Evolutionary conservation across 805 yeast genomes (phyloP).

Genomic region (Brettanomyces custersianus): DNA sequence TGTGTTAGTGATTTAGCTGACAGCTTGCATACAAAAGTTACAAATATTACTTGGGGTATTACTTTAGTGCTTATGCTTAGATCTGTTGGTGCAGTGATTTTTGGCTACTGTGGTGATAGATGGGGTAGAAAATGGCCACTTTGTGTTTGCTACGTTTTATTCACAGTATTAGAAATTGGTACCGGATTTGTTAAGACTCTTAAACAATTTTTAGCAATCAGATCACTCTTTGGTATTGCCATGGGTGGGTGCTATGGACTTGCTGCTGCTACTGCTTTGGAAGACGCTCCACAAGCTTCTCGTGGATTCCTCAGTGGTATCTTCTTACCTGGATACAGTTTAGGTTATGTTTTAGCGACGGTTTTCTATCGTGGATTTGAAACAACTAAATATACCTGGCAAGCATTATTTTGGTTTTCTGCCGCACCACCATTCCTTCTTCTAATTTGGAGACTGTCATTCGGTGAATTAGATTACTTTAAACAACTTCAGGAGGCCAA

Average conservation of each 20-base stretch:
- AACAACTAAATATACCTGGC: constrained; percentile 51
- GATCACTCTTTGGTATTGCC: constrained; percentile 45
- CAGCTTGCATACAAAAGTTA: constrained; percentile 27
- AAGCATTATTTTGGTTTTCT: constrained; percentile 66
- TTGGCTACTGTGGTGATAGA: constrained; percentile 41
- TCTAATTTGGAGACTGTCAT: constrained; percentile 44
- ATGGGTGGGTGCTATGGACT: constrained; percentile 42
- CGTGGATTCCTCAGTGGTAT: constrained; percentile 47
- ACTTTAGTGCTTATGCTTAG: constrained; percentile 46
- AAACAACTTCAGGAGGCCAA: constrained; percentile 23
- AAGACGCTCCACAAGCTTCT: constrained; percentile 32
- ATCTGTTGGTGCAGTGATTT: constrained; percentile 44
- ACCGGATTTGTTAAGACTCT: constrained; percentile 44
- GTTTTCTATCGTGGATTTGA: constrained; percentile 46
- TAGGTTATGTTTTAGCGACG: constrained; percentile 49
- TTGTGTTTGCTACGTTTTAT: constrained; percentile 28
- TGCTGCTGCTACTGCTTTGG: constrained; percentile 34
- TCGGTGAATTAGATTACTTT: constrained; percentile 55
- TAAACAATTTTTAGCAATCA: constrained; percentile 40
- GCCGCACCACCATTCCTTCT: constrained; percentile 58
- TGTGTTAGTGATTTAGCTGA: constrained; percentile 31
- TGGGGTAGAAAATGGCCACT: constrained; percentile 46
- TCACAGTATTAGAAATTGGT: constrained; percentile 41
- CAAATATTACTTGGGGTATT: constrained; percentile 39
- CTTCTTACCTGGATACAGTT: constrained; percentile 63